phyloP scores from a whole-genome alignment of 108 stramenopile genomes.

The Conticribra guillardii region DNA sequence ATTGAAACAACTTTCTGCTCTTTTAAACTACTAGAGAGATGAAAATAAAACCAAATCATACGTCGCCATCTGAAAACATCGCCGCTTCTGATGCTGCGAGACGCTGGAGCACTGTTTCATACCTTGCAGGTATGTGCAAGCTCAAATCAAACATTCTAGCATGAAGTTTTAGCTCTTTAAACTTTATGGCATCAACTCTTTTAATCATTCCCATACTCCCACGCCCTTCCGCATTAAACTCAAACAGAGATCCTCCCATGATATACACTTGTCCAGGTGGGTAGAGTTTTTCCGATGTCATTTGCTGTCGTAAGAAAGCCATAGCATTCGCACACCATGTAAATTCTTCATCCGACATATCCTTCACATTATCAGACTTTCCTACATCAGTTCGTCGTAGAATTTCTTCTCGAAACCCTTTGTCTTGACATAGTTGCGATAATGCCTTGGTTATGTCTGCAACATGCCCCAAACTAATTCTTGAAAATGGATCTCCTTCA shows the following conservation, averaged over 20 bases:
- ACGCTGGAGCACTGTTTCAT: constrained; percentile 50
- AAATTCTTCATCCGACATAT: constrained; percentile 39
- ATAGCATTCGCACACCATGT: constrained; percentile 55
- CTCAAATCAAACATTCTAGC: constrained; percentile 72
- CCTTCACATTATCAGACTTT: neutral
- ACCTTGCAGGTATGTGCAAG: constrained; percentile 66
- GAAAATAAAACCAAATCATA: no score
- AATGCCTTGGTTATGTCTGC: constrained; percentile 62
- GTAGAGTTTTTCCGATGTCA: constrained; percentile 61
- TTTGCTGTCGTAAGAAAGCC: constrained; percentile 43
- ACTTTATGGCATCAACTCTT: constrained; percentile 33
- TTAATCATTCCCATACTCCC: constrained; percentile 10
- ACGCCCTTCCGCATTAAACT: constrained; percentile 18
- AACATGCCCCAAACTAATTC: constrained; percentile 70
- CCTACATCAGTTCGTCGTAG: constrained; percentile 39
- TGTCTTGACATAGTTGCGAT: constrained; percentile 62
- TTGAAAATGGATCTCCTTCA: constrained; percentile 82
- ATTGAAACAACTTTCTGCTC: no score
- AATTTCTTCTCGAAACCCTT: constrained; percentile 55
- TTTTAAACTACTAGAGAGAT: no score
- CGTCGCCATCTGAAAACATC: no score
- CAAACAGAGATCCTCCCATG: constrained; percentile 34
- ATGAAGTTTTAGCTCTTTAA: constrained; percentile 52
- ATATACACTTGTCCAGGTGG: constrained; percentile 65
- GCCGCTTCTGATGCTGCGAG: constrained; percentile 12